Percentiles rank a stretch among this genome's conserved stretches.
phyloP scores from a whole-genome alignment of 23 red algal species.

The Gracilaria domingensis region DNA sequence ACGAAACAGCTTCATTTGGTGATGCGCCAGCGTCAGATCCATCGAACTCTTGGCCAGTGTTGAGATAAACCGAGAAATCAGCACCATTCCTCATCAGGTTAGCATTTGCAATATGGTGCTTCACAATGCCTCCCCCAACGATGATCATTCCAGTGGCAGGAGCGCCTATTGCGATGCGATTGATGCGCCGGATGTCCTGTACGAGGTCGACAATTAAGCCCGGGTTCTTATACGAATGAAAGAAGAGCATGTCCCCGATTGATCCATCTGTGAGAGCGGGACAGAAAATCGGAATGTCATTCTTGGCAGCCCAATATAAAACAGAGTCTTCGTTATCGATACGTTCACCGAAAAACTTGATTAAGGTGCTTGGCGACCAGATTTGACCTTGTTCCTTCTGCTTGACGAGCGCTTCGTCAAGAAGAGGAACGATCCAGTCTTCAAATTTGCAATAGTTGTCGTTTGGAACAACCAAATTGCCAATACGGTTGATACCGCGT shows the following conservation, averaged over 20 bases:
- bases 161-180: slow-evolving; percentile 77
- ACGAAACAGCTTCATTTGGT: slow-evolving; percentile 97
- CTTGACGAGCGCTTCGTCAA: slow-evolving; percentile 80
- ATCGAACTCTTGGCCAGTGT: slow-evolving; percentile 97
- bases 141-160: slow-evolving; percentile 92
- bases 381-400: slow-evolving; percentile 46
- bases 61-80: slow-evolving; percentile 95
- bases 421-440: slow-evolving; percentile 95
- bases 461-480: slow-evolving; percentile 97
- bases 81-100: slow-evolving; percentile 99
- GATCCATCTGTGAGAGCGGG: slow-evolving; percentile 99
- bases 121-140: slow-evolving; percentile 93
- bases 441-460: slow-evolving; percentile 99
- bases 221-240: slow-evolving; percentile 91
- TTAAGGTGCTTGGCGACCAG: slow-evolving; percentile 90
- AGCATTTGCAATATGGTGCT: slow-evolving; percentile 99
- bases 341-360: slow-evolving; percentile 76
- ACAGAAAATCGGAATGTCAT: slow-evolving; percentile 96
- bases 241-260: slow-evolving; percentile 97
- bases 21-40: slow-evolving; percentile 93
- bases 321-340: slow-evolving; percentile 88
- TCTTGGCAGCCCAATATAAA: slow-evolving; percentile 91
- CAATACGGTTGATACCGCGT: slow-evolving; percentile 94
- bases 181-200: slow-evolving; percentile 85
- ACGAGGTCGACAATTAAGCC: slow-evolving; percentile 93